phyloP scores from a whole-genome alignment of 2,329 filamentous ascomycete species.

The Albifimbria verrucaria region DNA sequence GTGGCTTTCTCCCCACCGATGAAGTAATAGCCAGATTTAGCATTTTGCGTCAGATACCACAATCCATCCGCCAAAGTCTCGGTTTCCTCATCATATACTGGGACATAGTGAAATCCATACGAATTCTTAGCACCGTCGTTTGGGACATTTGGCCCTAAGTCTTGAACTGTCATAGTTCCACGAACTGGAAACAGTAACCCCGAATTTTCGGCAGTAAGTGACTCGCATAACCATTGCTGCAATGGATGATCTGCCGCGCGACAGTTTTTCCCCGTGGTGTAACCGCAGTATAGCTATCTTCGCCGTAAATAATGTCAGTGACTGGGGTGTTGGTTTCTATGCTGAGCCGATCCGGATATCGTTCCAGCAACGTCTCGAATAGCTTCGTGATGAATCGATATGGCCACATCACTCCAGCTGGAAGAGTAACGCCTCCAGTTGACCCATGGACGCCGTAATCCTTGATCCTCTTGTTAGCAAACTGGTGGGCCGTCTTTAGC shows the following conservation, averaged over 20 bases:
- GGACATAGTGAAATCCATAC: slow-evolving; percentile 38
- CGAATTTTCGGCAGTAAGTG: slow-evolving; percentile 47
- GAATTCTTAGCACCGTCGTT: slow-evolving; percentile 36
- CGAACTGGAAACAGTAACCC: slow-evolving; percentile 38
- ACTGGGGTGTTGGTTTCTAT: slow-evolving; percentile 35
- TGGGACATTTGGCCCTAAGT: slow-evolving; percentile 28
- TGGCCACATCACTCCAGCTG: slow-evolving; percentile 45
- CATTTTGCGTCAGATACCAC: slow-evolving; percentile 22
- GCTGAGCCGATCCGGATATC: slow-evolving; percentile 23
- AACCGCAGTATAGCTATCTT: slow-evolving; percentile 33
- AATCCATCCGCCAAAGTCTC: slow-evolving; percentile 29
- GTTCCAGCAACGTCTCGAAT: slow-evolving; percentile 32
- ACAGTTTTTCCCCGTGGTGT: slow-evolving; percentile 43
- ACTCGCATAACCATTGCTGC: slow-evolving; percentile 50
- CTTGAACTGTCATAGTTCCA: slow-evolving; percentile 46
- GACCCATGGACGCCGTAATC: too few species aligned
- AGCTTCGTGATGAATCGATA: slow-evolving; percentile 42
- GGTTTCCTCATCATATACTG: slow-evolving; percentile 45
- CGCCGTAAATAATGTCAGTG: slow-evolving; percentile 11
- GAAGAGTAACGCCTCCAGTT: slow-evolving; percentile 34
- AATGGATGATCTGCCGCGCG: slow-evolving; percentile 49
- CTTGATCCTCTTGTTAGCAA: too few species aligned
- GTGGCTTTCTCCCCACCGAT: slow-evolving; percentile 45
- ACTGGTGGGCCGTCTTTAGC: slow-evolving; percentile 19
- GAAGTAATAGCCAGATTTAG: slow-evolving; percentile 40